Percentiles rank a stretch among this genome's conserved stretches.
phyloP scores from a whole-genome alignment of 805 yeast species.

The Spathaspora boniae region DNA sequence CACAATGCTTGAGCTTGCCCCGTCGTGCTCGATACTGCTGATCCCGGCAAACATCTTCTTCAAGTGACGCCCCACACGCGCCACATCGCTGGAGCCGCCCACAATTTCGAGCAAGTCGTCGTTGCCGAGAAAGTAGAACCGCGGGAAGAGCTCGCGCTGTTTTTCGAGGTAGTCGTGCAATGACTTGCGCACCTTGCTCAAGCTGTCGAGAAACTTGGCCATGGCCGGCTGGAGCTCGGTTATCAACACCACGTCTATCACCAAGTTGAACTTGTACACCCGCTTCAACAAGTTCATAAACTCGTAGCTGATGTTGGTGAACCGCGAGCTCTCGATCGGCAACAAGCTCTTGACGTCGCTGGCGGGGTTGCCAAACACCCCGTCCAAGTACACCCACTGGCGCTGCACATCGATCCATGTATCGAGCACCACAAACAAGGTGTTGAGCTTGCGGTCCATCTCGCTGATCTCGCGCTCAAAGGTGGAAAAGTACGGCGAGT shows the following conservation, averaged over 20 bases:
- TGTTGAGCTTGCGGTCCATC: conserved; percentile 56
- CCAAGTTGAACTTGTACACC: conserved; percentile 46
- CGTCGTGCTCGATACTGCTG: conserved; percentile 34
- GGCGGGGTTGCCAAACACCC: conserved; percentile 58
- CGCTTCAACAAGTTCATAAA: conserved; percentile 49
- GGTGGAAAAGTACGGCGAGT: conserved; percentile 55
- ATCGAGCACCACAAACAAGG: conserved; percentile 51
- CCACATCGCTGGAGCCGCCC: conserved; percentile 55
- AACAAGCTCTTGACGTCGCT: conserved; percentile 58
- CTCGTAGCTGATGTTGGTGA: conserved; percentile 60
- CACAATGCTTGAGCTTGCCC: conserved; percentile 28
- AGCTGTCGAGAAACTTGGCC: conserved; percentile 50
- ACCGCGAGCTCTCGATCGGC: conserved; percentile 68
- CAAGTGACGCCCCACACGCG: conserved; percentile 54
- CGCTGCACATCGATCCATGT: conserved; percentile 81
- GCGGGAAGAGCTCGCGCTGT: conserved; percentile 72
- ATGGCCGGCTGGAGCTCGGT: conserved; percentile 47
- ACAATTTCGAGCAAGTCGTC: conserved; percentile 83
- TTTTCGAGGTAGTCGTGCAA: conserved; percentile 74
- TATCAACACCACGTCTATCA: conserved; percentile 52
- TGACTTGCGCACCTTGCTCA: conserved; percentile 58
- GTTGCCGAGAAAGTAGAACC: conserved; percentile 86
- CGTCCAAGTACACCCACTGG: conserved; percentile 85
- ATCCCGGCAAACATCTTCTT: conserved; percentile 73
- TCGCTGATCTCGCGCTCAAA: conserved; percentile 57